Conservation (phyloP, 2,329 filamentous ascomycete species). For the Onygenales sp. region DNA sequence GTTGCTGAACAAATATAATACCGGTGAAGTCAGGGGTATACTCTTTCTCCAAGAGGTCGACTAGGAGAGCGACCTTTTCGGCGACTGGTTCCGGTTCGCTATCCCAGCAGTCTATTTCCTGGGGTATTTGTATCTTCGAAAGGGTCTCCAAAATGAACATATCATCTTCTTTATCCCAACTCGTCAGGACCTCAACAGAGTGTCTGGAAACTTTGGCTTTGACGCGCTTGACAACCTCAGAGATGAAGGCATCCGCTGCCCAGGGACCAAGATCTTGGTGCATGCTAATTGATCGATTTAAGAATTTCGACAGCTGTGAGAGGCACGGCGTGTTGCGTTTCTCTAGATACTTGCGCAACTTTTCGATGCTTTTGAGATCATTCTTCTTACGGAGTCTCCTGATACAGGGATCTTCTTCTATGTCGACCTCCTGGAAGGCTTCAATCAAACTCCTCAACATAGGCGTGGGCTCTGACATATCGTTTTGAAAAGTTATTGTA, state of each 20-base stretch:
- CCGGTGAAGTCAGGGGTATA: slow-evolving; percentile 41
- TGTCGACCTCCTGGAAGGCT: slow-evolving; percentile 40
- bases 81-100: slow-evolving; percentile 34
- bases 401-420: slow-evolving; percentile 54
- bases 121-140: slow-evolving; percentile 12
- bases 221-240: slow-evolving; percentile 36
- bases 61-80: slow-evolving; percentile 48
- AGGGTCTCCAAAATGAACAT: slow-evolving; percentile 44
- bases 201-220: slow-evolving; percentile 10
- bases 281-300: slow-evolving; percentile 42
- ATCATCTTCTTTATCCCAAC: slow-evolving; percentile 44
- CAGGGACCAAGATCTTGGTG: slow-evolving; percentile 54
- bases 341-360: slow-evolving; percentile 19
- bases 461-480: slow-evolving; percentile 5
- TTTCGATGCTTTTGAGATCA: slow-evolving; percentile 16
- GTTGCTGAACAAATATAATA: slow-evolving; percentile 59
- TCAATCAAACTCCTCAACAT: slow-evolving; percentile 37
- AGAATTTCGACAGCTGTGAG: slow-evolving; percentile 48
- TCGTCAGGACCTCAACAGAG: slow-evolving; percentile 24
- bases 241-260: slow-evolving; percentile 60
- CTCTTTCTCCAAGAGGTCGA: slow-evolving; percentile 42
- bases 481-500: slow-evolving; percentile 22
- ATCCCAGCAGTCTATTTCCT: slow-evolving; percentile 10
- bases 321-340: slow-evolving; percentile 32
- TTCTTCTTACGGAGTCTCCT: slow-evolving; percentile 36